Base-by-base conservation (phyloP, 1,284 basidiomycete species). In the Cyathus olla region DNA sequence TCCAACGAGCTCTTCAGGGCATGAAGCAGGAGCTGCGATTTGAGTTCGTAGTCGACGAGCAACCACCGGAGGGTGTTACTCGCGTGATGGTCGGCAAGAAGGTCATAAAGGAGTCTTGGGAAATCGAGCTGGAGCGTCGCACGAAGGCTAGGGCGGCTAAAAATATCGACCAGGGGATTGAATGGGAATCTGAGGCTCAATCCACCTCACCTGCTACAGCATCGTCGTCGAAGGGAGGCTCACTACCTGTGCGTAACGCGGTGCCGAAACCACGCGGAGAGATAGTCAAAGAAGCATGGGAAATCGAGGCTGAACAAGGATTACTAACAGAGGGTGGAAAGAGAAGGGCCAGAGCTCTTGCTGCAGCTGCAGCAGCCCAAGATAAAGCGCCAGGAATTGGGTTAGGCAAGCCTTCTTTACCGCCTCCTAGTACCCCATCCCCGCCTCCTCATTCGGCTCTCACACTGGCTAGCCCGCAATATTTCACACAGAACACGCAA, bases 291-390 rank as follows among this genome's bases (percentile, higher is more conserved):
- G 92, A 93, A 68, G 71, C 82, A 29, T 94, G 92, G 92, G 92
- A 94, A 67, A 84, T 92, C 28, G 92, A 93, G 64, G 90, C 89
- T 1, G 91, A 93, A 66, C 87, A 87, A 63, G 91, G 91, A 1
- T 70, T 93, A 47, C 71, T 90, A 44, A 92, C 91, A 4, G 91
- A 92, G 62, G 91, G 90, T 19, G 90, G 88, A 13, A 85, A 84
- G 59, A 78, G 91, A 51, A 85, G 90, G 46, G 88, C 90, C 17
- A 80, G 90, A 61, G 88, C 88, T 2, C 79, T 76, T 2, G 85
- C 83, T n/a, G 81, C 80, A 2, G 79, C 81, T 26, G 78, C 79
- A 13, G 73, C 76, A 5, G 67, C 72, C n/a, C 40, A 59, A 40
- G 57, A 64, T 8, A 48, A 50, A 59, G 8, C 60, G 60, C 37